These are phyloP conservation scores for Hyphopichia burtonii DNA, from an alignment of 1,139 yeast genomes.

Conservation along the genomic window DNA sequence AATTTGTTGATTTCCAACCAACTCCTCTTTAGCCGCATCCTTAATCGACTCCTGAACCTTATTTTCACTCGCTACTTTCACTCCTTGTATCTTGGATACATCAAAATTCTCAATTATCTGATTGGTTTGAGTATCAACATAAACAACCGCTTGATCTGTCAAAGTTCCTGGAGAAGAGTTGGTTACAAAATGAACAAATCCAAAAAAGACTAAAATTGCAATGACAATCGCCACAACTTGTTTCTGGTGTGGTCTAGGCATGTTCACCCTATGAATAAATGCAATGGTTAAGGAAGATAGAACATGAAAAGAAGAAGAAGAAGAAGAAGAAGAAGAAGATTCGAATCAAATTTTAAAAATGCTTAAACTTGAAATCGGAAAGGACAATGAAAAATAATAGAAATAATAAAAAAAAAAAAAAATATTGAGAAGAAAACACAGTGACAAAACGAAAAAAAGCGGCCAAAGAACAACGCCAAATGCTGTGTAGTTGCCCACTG, in stretches of 20 bases:
- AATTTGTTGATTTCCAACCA: slow-evolving; percentile 3
- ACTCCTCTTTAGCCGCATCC: slow-evolving; percentile 15
- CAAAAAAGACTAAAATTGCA: slow-evolving; percentile 1
- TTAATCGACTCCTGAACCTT: slow-evolving; percentile 19
- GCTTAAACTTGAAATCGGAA: neutral
- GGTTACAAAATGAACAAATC: neutral
- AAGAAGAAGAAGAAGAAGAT: neutral
- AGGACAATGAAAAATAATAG: no score
- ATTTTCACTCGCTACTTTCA: slow-evolving; percentile 8
- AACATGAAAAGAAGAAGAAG: neutral
- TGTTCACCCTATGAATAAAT: neutral
- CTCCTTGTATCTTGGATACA: slow-evolving; percentile 6
- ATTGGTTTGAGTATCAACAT: slow-evolving; percentile 24
- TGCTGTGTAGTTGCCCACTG: no score
- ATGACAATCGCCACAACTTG: neutral
- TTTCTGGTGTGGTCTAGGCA: slow-evolving; percentile 1
- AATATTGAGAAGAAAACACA: no score
- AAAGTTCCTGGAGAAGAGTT: neutral
- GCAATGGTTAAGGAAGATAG: neutral
- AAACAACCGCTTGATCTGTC: slow-evolving; percentile 14
- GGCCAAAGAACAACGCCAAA: no score
- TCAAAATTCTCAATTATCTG: slow-evolving; percentile 15
- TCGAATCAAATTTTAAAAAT: neutral
- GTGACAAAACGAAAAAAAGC: no score
- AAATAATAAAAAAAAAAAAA: no score